Conservation (phyloP, 1,284 basidiomycete genomes). For the Ustilago crameri region DNA sequence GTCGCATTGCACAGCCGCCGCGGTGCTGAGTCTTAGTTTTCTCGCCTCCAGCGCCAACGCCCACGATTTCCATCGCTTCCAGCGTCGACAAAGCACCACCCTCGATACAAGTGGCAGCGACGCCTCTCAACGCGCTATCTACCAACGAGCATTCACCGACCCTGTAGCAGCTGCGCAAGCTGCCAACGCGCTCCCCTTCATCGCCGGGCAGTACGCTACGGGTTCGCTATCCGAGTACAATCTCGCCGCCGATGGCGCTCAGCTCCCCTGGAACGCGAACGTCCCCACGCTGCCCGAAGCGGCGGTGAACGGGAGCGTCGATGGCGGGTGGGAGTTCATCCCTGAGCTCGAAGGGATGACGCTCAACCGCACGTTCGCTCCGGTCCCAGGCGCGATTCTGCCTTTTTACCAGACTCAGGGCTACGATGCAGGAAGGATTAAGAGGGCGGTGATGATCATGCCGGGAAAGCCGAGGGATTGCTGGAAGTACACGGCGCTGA, state of each 20-base stretch:
- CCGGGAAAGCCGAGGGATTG: constrained; percentile 63
- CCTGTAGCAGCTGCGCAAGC: constrained; percentile 57
- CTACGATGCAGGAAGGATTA: constrained; percentile 50
- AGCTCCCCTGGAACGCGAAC: constrained; percentile 57
- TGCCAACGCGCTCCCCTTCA: constrained; percentile 44
- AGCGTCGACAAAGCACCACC: constrained; percentile 15
- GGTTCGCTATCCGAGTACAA: constrained; percentile 28
- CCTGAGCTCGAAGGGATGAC: constrained; percentile 52
- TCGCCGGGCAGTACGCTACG: constrained; percentile 37
- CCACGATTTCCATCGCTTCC: neutral
- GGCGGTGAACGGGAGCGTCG: constrained; percentile 34
- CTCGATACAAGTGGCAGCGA: constrained; percentile 7
- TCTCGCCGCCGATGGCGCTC: constrained; percentile 33
- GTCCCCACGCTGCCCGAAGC: constrained; percentile 43
- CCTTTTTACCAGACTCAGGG: constrained; percentile 56
- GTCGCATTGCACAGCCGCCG: constrained; percentile 1
- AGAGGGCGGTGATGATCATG: constrained; percentile 61
- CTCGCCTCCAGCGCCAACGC: constrained; percentile 1
- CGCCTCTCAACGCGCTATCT: constrained; percentile 28
- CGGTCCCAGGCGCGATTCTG: constrained; percentile 34
- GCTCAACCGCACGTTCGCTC: constrained; percentile 51
- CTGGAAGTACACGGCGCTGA: constrained; percentile 61
- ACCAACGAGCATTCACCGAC: constrained; percentile 45
- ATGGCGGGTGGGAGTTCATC: constrained; percentile 70
- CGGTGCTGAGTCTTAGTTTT: constrained; percentile 9